Base-by-base conservation (phyloP, 2,329 filamentous ascomycete genomes). In the Corniculantispora saksenae region DNA sequence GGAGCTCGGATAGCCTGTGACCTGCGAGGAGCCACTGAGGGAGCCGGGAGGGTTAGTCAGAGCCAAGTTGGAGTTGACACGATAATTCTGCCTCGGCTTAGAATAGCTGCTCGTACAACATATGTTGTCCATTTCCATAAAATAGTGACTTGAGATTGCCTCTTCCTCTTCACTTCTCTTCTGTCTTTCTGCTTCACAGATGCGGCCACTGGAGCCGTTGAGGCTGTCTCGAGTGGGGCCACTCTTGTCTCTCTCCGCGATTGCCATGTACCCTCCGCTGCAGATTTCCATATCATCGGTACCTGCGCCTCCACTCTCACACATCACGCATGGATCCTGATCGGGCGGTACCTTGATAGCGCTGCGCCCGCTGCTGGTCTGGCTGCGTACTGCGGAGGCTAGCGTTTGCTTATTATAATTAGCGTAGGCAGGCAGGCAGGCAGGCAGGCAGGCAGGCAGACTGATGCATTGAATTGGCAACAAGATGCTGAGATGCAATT, bases 261-360 rank as follows among this genome's bases (percentile, higher is more conserved):
- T 62, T 61, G 13, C 21, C 21, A 59, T 21, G 58, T 53, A 59
- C n/a, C 57, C 3, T 9, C 19, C 8, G 15, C 15, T n/a, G 27
- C 27, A 35, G 25, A 38, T 12, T 17, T n/a, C n/a, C 9, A 43
- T 23, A 25, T 29, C 35, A 35, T 23, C 3, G n/a, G 27, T 50
- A 60, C 57, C 8, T 12, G 23, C 10, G 25, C 38, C 2, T 38
- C 55, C 45, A 35, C 57, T 38, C n/a, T n/a, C n/a, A n/a, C n/a
- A n/a, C 47, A 13, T 19, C 8, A 23, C 8, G n/a, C n/a, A n/a
- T 21, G 25, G 29, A 21, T 40, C 38, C 38, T 45, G 47, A 60
- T 60, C 57, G 57, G 45, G 43, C 23, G 32, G 45, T n/a, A 19
- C 38, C 57, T 60, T 40, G 57, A 60, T 51, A 60, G 57, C 45